These are phyloP conservation scores for Oryza nivara DNA, from an alignment of 176 grass and related monocot species.

Conservation along the genomic window DNA sequence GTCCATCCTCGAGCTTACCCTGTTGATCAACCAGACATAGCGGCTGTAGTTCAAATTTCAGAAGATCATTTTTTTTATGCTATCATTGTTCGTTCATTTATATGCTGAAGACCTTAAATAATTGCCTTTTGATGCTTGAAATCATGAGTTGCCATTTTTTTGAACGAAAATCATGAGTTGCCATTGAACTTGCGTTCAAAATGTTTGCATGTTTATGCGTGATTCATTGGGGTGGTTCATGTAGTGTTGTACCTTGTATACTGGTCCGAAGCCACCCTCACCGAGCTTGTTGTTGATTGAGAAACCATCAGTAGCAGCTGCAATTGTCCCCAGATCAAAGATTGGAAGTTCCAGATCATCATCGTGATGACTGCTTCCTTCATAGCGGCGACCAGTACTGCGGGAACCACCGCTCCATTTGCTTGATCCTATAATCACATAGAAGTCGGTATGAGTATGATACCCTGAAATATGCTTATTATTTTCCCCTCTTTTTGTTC, in stretches of 20 bases:
- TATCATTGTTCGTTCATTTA: neutral
- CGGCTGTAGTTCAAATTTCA: neutral
- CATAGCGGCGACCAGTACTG: slow-evolving; percentile 16
- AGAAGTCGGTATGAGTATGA: neutral
- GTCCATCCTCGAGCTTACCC: slow-evolving; percentile 69
- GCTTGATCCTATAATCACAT: slow-evolving; percentile 34
- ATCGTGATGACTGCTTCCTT: slow-evolving; percentile 49
- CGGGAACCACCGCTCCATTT: slow-evolving; percentile 43
- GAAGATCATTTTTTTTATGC: neutral
- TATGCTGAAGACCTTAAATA: neutral
- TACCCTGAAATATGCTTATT: neutral
- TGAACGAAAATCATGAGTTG: neutral
- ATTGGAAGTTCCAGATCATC: slow-evolving; percentile 53
- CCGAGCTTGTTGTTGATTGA: slow-evolving; percentile 64
- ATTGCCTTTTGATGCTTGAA: neutral
- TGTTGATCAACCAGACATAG: slow-evolving; percentile 37
- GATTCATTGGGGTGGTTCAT: neutral
- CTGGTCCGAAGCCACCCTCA: slow-evolving; percentile 70
- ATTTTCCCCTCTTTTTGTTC: neutral
- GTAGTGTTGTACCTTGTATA: slow-evolving; percentile 48
- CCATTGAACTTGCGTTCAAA: neutral
- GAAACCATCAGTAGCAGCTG: slow-evolving; percentile 63
- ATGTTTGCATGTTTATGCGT: neutral
- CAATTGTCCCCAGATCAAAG: slow-evolving; percentile 60
- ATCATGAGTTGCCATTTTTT: neutral